These are phyloP conservation scores for Teratosphaeria destructans DNA, from an alignment of 2,329 filamentous ascomycete species.

Conservation along the genomic window DNA sequence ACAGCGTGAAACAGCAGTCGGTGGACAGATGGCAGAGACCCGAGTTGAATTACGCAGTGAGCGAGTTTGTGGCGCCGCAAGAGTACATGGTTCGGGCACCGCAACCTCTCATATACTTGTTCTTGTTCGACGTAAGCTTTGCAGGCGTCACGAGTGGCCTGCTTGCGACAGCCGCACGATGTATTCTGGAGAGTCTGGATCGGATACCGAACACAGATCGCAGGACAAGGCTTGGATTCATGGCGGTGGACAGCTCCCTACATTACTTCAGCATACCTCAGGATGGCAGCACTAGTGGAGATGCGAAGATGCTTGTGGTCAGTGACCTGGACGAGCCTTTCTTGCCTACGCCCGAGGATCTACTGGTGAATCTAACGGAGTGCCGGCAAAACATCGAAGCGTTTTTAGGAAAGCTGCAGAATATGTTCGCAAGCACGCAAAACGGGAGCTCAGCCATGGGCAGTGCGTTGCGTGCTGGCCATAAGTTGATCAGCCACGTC, in stretches of 20 bases:
- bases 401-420: conserved; percentile 81
- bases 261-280: conserved; percentile 95
- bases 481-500: conserved; percentile 88
- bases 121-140: conserved; percentile 91
- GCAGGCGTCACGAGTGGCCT: conserved; percentile 82
- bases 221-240: conserved; percentile 83
- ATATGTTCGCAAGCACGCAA: conserved; percentile 94
- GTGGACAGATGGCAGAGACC: conserved; percentile 86
- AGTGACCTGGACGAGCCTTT: conserved; percentile 97
- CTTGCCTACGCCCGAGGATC: conserved; percentile 81
- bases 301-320: conserved; percentile 85
- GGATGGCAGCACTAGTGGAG: conserved; percentile 72
- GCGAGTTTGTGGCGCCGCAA: conserved; percentile 94
- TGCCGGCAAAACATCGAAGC: conserved; percentile 83
- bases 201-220: conserved; percentile 97
- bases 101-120: conserved; percentile 89
- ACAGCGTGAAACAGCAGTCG: conserved; percentile 79
- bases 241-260: conserved; percentile 86
- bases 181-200: conserved; percentile 88
- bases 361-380: conserved; percentile 80
- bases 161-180: conserved; percentile 81
- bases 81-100: conserved; percentile 99
- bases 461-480: conserved; percentile 79
- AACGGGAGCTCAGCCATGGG: conserved; percentile 89
- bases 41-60: conserved; percentile 91